These are phyloP conservation scores for Alnus glutinosa DNA, from an alignment of 306 rosid genomes.

Conservation along the genomic window DNA sequence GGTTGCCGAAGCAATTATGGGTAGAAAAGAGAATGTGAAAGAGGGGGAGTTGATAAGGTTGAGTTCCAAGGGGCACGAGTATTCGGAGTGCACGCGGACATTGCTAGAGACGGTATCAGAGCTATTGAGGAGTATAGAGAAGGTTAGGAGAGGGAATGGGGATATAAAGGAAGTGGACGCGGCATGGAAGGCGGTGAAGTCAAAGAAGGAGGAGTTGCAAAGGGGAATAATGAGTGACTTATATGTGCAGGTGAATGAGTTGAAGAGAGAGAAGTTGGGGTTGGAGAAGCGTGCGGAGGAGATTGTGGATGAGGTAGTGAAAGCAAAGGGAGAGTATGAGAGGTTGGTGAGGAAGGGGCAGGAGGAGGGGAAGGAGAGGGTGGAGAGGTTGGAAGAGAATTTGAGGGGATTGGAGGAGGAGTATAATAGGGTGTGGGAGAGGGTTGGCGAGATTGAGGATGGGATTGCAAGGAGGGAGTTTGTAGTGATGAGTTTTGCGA, in stretches of 20 bases:
- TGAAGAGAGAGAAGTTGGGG: constrained; percentile 44
- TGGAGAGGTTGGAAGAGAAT: constrained; percentile 46
- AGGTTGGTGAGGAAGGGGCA: constrained; percentile 31
- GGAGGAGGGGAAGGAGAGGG: constrained; percentile 41
- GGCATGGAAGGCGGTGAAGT: constrained; percentile 57
- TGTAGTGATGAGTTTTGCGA: constrained; percentile 67
- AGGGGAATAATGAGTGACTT: constrained; percentile 48
- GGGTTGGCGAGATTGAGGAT: constrained; percentile 60
- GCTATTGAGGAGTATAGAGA: constrained; percentile 52
- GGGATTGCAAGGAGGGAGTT: constrained; percentile 62
- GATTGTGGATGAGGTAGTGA: constrained; percentile 44
- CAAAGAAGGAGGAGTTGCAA: constrained; percentile 53
- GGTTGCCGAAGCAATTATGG: constrained; percentile 18
- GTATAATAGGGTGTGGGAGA: constrained; percentile 56
- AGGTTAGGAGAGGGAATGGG: constrained; percentile 54
- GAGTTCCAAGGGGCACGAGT: constrained; percentile 39
- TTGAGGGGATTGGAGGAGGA: constrained; percentile 57
- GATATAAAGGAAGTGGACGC: constrained; percentile 39
- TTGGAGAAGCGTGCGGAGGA: constrained; percentile 43
- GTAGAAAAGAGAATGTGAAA: constrained; percentile 26
- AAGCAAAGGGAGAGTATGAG: constrained; percentile 42
- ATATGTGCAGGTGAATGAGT: constrained; percentile 42
- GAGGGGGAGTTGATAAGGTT: constrained; percentile 23
- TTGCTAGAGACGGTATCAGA: constrained; percentile 53
- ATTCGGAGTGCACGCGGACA: constrained; percentile 47